phyloP scores from a whole-genome alignment of 2,329 filamentous ascomycete genomes.

The Exophiala viscosa region DNA sequence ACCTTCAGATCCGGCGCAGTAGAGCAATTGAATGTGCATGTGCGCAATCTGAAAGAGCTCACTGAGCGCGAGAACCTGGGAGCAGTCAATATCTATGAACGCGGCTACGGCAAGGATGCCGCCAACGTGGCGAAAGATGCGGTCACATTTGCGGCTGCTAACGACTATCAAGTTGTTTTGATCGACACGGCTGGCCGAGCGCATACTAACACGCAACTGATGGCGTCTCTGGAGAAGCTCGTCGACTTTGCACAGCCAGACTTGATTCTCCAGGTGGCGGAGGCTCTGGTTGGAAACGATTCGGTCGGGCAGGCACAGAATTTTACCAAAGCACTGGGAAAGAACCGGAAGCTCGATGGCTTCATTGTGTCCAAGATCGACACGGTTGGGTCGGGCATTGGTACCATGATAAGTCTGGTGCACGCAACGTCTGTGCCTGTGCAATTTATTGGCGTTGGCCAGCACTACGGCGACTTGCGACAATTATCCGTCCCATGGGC shows the following conservation, averaged over 20 bases:
- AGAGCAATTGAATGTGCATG: conserved; percentile 93
- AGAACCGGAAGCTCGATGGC: conserved; percentile 75
- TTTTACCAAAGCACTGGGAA: conserved; percentile 90
- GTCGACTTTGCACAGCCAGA: conserved; percentile 93
- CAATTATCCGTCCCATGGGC: conserved; percentile 63
- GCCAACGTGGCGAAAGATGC: conserved; percentile 93
- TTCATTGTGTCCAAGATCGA: conserved; percentile 99
- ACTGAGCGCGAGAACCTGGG: conserved; percentile 75
- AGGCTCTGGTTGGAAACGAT: conserved; percentile 91
- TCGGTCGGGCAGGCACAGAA: conserved; percentile 93
- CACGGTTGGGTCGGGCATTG: conserved; percentile 98
- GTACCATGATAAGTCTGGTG: conserved; percentile 91
- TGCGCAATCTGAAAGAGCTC: conserved; percentile 86
- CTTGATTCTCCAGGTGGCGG: conserved; percentile 96
- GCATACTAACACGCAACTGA: conserved; percentile 92
- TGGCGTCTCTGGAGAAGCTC: conserved; percentile 96
- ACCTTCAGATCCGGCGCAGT: conserved; percentile 97
- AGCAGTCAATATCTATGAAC: conserved; percentile 86
- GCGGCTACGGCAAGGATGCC: conserved; percentile 96
- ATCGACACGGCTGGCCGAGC: conserved; percentile 94
- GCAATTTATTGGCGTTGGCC: conserved; percentile 76
- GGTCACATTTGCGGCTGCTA: conserved; percentile 70
- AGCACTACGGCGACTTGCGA: conserved; percentile 64
- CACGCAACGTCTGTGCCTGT: conserved; percentile 96
- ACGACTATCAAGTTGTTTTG: conserved; percentile 85